phyloP scores from a whole-genome alignment of 2,329 filamentous ascomycete species.

The Apiospora arundinis region DNA sequence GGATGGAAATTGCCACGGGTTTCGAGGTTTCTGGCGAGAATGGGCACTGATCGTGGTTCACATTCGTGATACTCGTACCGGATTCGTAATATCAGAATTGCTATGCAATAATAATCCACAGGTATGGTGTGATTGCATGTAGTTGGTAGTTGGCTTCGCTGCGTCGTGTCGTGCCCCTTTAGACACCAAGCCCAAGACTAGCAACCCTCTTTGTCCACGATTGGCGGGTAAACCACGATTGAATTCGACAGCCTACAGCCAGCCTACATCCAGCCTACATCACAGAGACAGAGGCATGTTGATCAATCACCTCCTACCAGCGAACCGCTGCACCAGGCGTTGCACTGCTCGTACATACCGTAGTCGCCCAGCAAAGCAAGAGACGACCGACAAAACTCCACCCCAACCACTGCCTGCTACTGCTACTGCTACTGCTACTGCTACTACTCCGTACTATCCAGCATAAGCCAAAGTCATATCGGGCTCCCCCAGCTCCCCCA shows the following conservation, averaged over 20 bases:
- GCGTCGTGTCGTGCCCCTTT: background rate
- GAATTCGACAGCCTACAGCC: background rate
- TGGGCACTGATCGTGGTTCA: background rate
- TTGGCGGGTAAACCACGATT: constrained; percentile 11
- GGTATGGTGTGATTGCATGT: constrained; percentile 6
- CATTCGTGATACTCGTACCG: background rate
- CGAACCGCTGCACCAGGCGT: constrained; percentile 8
- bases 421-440: too few relatives aligned
- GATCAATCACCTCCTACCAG: constrained; percentile 2
- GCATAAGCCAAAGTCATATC: background rate
- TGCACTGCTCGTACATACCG: background rate
- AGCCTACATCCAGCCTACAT: too few relatives aligned
- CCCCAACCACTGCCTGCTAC: background rate
- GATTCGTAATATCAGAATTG: background rate
- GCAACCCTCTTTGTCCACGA: background rate
- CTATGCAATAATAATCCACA: background rate
- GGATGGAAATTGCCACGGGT: background rate
- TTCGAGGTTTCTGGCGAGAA: background rate
- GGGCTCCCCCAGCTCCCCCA: background rate
- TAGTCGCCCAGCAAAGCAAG: background rate
- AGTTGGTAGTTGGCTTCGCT: background rate
- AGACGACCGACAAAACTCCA: background rate
- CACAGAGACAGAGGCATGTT: background rate
- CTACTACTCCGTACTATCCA: background rate
- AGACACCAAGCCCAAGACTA: background rate